phyloP scores from a whole-genome alignment of 306 rosid genomes.

The Albizia julibrissin region DNA sequence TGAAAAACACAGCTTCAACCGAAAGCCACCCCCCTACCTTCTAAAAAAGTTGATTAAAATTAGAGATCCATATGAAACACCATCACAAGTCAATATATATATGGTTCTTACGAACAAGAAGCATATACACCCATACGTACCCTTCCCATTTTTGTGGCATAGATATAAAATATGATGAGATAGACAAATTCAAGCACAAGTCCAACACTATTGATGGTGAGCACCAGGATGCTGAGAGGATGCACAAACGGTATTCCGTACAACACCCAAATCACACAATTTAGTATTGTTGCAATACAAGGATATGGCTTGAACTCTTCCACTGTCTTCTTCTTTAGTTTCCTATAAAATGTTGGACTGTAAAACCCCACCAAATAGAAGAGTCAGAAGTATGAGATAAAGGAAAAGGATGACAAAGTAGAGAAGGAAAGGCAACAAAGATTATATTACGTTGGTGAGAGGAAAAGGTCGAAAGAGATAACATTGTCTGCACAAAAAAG shows the following conservation, averaged over 20 bases:
- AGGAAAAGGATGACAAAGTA: no score
- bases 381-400: no score
- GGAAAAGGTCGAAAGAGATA: slow-evolving; percentile 66
- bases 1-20: not conserved
- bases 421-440: not conserved
- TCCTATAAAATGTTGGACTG: not conserved
- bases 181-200: not conserved
- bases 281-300: not conserved
- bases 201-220: not conserved
- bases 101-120: no score
- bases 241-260: not conserved
- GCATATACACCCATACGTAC: not conserved
- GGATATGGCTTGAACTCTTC: not conserved
- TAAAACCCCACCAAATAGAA: no score
- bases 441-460: slow-evolving; percentile 60
- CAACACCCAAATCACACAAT: not conserved
- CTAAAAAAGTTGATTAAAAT: not conserved
- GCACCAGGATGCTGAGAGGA: not conserved
- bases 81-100: no score
- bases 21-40: not conserved
- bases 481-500: slow-evolving; percentile 57
- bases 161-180: not conserved
- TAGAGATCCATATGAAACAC: no score
- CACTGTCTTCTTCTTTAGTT: not conserved
- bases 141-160: not conserved